phyloP scores from a whole-genome alignment of 2,329 filamentous ascomycete genomes.

The Aspergillus quadricinctus region DNA sequence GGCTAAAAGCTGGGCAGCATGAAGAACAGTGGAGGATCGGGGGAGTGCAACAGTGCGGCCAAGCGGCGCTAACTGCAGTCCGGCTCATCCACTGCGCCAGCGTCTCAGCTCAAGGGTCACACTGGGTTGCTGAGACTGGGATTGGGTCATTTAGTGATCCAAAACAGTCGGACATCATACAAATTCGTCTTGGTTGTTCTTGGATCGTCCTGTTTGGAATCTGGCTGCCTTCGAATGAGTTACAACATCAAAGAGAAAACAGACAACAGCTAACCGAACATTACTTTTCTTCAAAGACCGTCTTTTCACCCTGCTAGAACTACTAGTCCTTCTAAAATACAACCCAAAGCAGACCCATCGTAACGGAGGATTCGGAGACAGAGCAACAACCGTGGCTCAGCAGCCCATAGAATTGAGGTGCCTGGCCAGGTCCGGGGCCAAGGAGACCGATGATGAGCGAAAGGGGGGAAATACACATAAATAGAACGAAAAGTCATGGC shows the following conservation, averaged over 20 bases:
- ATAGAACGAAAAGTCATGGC: constrained; percentile 21
- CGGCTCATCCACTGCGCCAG: constrained; percentile 7
- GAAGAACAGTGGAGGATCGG: constrained; percentile 3
- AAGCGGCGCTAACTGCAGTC: neutral
- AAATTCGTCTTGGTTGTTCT: neutral
- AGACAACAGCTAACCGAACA: neutral
- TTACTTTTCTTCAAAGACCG: neutral
- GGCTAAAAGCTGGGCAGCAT: constrained; percentile 14
- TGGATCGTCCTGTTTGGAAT: neutral
- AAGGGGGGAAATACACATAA: constrained; percentile 8
- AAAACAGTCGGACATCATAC: neutral
- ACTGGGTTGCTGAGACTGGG: neutral
- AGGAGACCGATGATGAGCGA: constrained; percentile 3
- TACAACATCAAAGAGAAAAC: neutral
- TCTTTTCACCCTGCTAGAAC: neutral
- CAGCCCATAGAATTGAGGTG: neutral
- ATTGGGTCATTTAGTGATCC: neutral
- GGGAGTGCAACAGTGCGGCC: neutral
- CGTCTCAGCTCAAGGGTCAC: constrained; percentile 2
- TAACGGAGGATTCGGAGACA: constrained; percentile 6
- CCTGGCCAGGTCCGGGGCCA: constrained; percentile 4
- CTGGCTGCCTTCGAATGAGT: neutral
- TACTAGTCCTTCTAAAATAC: constrained; percentile 9
- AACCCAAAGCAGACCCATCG: constrained; percentile 3
- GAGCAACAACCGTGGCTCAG: neutral